A percentile compares a stretch with the other conserved stretches of the same genome.
Evolutionary conservation across 2,329 filamentous ascomycete species (phyloP).

Genomic region (Fusarium floridanum): DNA sequence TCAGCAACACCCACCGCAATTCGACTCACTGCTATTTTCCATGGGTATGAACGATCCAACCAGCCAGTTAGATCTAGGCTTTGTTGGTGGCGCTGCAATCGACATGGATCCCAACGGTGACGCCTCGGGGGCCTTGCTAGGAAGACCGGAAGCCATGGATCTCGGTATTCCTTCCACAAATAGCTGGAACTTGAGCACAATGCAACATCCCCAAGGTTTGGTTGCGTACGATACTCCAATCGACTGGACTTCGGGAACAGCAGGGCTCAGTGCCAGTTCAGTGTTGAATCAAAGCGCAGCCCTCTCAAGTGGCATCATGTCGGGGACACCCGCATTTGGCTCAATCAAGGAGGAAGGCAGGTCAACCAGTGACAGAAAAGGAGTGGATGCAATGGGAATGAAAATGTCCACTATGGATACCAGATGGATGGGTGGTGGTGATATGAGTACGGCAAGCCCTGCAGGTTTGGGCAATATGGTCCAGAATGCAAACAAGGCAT

Average conservation of each 20-base stretch:
- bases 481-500: constrained; percentile 46
- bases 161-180: constrained; percentile 45
- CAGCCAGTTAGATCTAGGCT: constrained; percentile 46
- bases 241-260: constrained; percentile 46
- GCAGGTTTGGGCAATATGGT: constrained; percentile 51
- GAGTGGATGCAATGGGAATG: neutral
- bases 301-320: constrained; percentile 45
- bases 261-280: constrained; percentile 48
- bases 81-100: constrained; percentile 45
- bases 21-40: constrained; percentile 46
- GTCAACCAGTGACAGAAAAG: neutral
- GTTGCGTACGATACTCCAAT: constrained; percentile 44
- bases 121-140: constrained; percentile 15
- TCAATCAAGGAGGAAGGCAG: constrained; percentile 24
- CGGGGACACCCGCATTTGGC: constrained; percentile 27
- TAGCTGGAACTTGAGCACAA: constrained; percentile 45
- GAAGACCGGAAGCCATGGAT: constrained; percentile 40
- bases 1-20: constrained; percentile 37
- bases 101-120: constrained; percentile 44
- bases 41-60: constrained; percentile 43
- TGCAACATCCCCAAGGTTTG: constrained; percentile 33
- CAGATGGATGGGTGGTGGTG: constrained; percentile 29
- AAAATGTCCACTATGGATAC: constrained; percentile 19
- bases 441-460: constrained; percentile 41
- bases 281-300: constrained; percentile 45